These are phyloP conservation scores for Fraxinus paxiana DNA, from an alignment of 305 asterid genomes.

Conservation along the genomic window DNA sequence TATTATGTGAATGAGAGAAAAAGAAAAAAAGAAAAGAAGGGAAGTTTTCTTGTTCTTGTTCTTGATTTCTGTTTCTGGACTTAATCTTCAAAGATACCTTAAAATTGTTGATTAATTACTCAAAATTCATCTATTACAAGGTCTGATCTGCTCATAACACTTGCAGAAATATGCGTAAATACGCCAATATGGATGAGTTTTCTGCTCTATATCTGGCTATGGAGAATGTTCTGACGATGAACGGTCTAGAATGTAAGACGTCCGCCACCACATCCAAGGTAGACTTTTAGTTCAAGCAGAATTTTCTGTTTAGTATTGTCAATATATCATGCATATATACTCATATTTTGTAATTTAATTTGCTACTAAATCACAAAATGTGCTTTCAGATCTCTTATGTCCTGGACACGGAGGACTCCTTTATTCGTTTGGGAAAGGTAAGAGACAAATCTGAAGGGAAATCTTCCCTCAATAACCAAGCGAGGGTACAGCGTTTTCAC, in stretches of 20 bases:
- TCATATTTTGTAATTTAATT: neutral
- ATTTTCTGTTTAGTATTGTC: neutral
- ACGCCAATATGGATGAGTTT: slow-evolving; percentile 46
- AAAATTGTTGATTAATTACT: neutral
- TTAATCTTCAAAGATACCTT: slow-evolving; percentile 1
- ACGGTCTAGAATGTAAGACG: slow-evolving; percentile 96
- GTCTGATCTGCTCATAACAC: slow-evolving; percentile 18
- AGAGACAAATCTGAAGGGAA: slow-evolving; percentile 17
- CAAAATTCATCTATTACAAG: neutral
- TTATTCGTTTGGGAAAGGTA: slow-evolving; percentile 36
- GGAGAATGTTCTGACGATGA: slow-evolving; percentile 59
- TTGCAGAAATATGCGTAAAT: slow-evolving; percentile 69
- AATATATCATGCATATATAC: neutral
- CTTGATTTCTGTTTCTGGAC: neutral
- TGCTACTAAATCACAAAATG: neutral
- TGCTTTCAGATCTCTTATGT: slow-evolving; percentile 43
- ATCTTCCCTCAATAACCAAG: slow-evolving; percentile 21
- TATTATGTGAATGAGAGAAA: neutral
- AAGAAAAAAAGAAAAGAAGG: neutral
- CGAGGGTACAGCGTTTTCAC: slow-evolving; percentile 33
- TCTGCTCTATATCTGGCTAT: slow-evolving; percentile 57
- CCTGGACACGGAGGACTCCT: slow-evolving; percentile 47
- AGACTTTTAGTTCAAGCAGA: slow-evolving; percentile 17
- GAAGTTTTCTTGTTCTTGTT: neutral
- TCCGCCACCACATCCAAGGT: slow-evolving; percentile 88